Conservation (phyloP, 257 asterid species). For the Salvia rosmarinus region DNA sequence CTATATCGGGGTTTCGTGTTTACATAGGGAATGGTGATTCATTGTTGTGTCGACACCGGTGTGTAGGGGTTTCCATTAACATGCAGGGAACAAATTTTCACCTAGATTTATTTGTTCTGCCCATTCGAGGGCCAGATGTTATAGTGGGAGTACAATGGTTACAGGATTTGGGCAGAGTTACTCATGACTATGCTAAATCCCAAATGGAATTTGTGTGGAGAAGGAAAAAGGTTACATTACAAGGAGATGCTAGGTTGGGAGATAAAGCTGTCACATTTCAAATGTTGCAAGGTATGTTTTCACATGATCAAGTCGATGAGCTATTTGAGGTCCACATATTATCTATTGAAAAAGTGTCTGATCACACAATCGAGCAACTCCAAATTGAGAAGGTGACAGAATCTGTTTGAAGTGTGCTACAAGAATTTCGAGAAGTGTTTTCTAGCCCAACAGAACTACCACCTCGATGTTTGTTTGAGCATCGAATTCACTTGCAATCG, state of each 20-base stretch:
- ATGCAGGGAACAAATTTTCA: too few species aligned
- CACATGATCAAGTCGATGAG: not conserved
- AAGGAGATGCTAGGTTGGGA: not conserved
- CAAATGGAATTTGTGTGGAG: not conserved
- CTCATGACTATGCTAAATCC: not conserved
- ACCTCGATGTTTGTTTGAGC: not conserved
- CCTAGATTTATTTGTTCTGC: too few species aligned
- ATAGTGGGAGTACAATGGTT: not conserved
- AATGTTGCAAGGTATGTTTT: not conserved
- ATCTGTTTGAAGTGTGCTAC: too few species aligned
- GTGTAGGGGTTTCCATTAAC: too few species aligned
- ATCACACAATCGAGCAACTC: too few species aligned
- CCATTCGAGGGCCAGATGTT: too few species aligned
- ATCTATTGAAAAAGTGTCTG: too few species aligned
- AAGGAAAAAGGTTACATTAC: not conserved
- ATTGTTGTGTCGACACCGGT: too few species aligned
- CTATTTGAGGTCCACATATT: not conserved
- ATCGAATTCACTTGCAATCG: not conserved
- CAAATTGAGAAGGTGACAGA: too few species aligned
- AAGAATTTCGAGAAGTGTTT: too few species aligned
- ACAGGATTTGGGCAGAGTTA: not conserved
- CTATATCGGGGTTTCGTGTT: too few species aligned
- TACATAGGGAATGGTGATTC: too few species aligned
- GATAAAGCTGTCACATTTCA: not conserved
- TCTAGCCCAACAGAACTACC: not conserved